phyloP scores from a whole-genome alignment of 1,284 basidiomycete genomes.

The Meira nashicola region DNA sequence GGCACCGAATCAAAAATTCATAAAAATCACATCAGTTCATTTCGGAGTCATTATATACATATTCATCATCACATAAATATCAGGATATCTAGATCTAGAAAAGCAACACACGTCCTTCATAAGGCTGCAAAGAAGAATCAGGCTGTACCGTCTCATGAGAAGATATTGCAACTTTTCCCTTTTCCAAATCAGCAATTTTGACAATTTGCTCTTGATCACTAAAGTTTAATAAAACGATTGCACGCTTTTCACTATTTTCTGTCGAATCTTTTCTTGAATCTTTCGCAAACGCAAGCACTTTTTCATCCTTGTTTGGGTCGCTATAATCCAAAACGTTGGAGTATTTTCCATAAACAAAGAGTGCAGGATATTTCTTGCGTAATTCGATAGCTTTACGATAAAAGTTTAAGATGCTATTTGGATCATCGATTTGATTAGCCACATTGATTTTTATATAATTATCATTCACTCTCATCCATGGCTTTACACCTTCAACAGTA shows the following conservation, averaged over 20 bases:
- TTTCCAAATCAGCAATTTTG: slow-evolving; percentile 11
- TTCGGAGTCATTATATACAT: no score
- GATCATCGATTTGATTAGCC: slow-evolving; percentile 57
- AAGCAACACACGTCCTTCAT: no score
- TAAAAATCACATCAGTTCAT: no score
- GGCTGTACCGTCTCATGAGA: no score
- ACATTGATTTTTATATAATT: slow-evolving; percentile 66
- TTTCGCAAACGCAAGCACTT: neutral
- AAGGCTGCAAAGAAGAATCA: no score
- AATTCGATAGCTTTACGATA: slow-evolving; percentile 61
- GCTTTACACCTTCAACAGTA: slow-evolving; percentile 57
- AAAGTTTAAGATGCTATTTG: slow-evolving; percentile 61
- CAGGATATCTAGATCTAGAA: no score
- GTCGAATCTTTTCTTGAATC: neutral
- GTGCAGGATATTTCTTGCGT: slow-evolving; percentile 57
- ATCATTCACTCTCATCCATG: slow-evolving; percentile 73
- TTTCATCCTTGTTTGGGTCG: slow-evolving; percentile 30
- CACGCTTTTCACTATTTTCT: neutral
- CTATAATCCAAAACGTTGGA: no score
- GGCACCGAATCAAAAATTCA: no score
- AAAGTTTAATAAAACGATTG: slow-evolving; percentile 36
- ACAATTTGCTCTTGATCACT: slow-evolving; percentile 34
- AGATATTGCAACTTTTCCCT: no score
- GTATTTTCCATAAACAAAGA: neutral
- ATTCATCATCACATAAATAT: no score